Conservation (phyloP, 2,329 filamentous ascomycete genomes). For the Chrysoporthe deuterocubensis region DNA sequence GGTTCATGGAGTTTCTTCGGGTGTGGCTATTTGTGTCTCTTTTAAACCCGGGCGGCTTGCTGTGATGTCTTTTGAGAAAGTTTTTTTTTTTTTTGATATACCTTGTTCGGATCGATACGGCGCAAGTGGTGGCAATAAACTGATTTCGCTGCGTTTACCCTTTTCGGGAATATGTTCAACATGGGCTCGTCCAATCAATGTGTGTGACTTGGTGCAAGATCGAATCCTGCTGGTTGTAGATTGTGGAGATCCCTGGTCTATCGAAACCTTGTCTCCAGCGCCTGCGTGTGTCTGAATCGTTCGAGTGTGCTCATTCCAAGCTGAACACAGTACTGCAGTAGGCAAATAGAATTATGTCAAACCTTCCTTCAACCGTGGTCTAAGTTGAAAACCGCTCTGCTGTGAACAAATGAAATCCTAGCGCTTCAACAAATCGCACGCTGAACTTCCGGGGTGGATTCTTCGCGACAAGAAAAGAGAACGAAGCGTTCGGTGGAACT, state of each 20-base stretch:
- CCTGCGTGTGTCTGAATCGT: neutral
- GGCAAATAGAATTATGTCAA: neutral
- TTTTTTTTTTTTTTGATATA: neutral
- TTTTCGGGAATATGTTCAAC: neutral
- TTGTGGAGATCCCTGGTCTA: neutral
- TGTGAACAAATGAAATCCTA: neutral
- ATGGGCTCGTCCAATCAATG: neutral
- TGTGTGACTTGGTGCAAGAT: neutral
- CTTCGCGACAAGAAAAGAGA: neutral
- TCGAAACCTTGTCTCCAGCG: neutral
- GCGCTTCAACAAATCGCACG: neutral
- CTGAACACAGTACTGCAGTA: neutral
- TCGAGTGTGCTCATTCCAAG: neutral
- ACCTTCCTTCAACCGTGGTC: neutral
- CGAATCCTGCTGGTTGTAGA: neutral
- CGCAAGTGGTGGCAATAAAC: slow-evolving; percentile 9
- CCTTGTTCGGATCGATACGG: slow-evolving; percentile 3
- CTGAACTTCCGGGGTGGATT: neutral
- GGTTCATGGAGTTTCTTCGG: neutral
- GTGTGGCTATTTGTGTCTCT: neutral
- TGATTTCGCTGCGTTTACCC: neutral
- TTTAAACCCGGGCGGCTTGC: slow-evolving; percentile 5
- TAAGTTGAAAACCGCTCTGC: neutral
- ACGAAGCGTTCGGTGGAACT: neutral
- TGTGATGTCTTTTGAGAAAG: neutral